Evolutionary conservation across 108 stramenopile genomes (phyloP).

Genomic region (Aurantiochytrium sp.): DNA sequence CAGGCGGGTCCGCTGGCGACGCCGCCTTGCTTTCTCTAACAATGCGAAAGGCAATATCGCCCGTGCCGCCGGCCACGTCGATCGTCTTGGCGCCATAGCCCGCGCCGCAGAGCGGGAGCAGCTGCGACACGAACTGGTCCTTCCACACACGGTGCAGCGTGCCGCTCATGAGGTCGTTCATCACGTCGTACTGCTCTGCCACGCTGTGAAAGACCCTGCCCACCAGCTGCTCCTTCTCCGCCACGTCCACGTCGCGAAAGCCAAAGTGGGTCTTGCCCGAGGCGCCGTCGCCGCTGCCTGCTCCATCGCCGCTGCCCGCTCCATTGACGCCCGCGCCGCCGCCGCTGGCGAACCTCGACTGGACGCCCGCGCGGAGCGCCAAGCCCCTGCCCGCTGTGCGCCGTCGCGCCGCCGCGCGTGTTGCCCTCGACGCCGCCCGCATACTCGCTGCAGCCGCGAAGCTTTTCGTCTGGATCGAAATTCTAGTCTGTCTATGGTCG

Average conservation of each 20-base stretch:
- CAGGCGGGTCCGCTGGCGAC: not conserved
- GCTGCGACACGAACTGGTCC: constrained; percentile 73
- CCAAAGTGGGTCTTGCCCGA: constrained; percentile 32
- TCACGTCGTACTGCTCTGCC: constrained; percentile 79
- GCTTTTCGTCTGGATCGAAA: too few species aligned
- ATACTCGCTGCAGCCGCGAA: too few species aligned
- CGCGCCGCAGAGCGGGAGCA: constrained; percentile 4
- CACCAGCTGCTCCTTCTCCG: constrained; percentile 55
- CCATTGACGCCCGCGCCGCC: too few species aligned
- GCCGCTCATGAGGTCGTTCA: constrained; percentile 97
- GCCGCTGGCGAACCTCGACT: too few species aligned
- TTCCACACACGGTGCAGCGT: constrained; percentile 92
- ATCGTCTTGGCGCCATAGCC: constrained; percentile 34
- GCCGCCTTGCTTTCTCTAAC: constrained; percentile 62
- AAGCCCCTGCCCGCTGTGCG: too few species aligned
- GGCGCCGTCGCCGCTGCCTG: not conserved
- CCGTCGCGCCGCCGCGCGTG: too few species aligned
- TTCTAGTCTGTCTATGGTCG: too few species aligned
- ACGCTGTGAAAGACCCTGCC: constrained; percentile 76
- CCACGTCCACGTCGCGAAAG: not conserved
- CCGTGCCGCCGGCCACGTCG: constrained; percentile 97
- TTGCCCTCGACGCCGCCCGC: too few species aligned
- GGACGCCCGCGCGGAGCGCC: too few species aligned
- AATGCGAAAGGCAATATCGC: constrained; percentile 92
- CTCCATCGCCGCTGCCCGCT: not conserved